A percentile compares a stretch with the other conserved stretches of the same genome.
Evolutionary conservation across 2,329 filamentous ascomycete species (phyloP).

Genomic region (Hymenoscyphus linearis): DNA sequence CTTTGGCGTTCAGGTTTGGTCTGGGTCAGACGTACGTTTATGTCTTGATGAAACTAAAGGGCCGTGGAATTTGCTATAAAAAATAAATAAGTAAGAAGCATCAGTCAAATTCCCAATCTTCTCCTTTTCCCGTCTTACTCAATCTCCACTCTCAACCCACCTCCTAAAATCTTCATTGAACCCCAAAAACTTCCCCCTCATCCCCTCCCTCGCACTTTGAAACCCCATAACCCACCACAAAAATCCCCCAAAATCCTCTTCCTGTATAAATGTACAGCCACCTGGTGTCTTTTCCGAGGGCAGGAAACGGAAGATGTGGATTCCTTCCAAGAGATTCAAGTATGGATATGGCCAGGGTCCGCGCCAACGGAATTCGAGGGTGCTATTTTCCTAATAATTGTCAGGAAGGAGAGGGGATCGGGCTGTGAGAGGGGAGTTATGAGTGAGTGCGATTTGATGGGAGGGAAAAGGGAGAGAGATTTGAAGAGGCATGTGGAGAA

Average conservation of each 20-base stretch:
- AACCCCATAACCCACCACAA: slow-evolving; percentile 3
- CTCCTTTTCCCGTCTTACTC: neutral
- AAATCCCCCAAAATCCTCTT: neutral
- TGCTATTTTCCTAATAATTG: neutral
- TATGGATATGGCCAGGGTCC: slow-evolving; percentile 2
- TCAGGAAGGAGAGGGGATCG: neutral
- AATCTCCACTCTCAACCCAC: slow-evolving; percentile 2
- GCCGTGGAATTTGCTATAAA: neutral
- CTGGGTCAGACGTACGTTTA: neutral
- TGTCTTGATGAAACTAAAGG: neutral
- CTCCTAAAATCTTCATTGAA: slow-evolving; percentile 1
- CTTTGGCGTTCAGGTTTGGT: neutral
- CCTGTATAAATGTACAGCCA: neutral
- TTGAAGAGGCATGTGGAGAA: neutral
- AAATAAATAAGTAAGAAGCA: neutral
- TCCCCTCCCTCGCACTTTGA: neutral
- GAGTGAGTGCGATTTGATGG: neutral
- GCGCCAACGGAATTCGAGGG: slow-evolving; percentile 3
- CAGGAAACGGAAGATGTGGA: neutral
- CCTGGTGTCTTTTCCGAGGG: neutral
- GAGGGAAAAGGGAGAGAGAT: neutral
- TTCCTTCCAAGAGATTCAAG: slow-evolving; percentile 5
- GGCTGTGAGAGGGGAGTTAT: no score
- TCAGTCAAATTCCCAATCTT: neutral
- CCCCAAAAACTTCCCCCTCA: neutral